phyloP scores from a whole-genome alignment of 129 eudicot genomes.

The Tagetes erecta region DNA sequence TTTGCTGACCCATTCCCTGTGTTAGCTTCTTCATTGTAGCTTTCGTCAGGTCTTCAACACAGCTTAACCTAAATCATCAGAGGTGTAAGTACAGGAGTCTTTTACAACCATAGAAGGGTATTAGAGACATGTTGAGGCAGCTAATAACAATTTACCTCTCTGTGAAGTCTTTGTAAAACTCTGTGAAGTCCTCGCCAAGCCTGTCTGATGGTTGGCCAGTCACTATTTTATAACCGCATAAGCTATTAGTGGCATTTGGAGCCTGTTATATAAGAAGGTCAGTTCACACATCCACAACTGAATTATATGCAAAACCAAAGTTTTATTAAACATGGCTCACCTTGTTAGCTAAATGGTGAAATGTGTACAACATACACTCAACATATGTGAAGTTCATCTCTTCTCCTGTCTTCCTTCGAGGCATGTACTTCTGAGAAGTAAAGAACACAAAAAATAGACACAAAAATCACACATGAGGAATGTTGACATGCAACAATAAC shows the following conservation, averaged over 20 bases:
- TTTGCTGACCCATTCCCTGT: constrained; percentile 86
- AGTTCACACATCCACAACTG: constrained; percentile 5
- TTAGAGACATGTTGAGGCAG: background rate
- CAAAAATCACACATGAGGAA: background rate
- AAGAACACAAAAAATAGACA: background rate
- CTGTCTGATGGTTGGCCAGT: constrained; percentile 98
- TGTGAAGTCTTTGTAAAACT: constrained; percentile 72
- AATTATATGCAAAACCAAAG: background rate
- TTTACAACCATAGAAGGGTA: constrained; percentile 14
- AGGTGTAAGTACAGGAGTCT: constrained; percentile 16
- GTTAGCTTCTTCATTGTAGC: constrained; percentile 78
- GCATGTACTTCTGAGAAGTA: constrained; percentile 76
- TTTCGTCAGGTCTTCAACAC: constrained; percentile 82
- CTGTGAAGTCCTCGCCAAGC: constrained; percentile 96
- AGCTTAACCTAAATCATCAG: constrained; percentile 49
- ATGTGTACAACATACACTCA: constrained; percentile 82
- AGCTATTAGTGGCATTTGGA: constrained; percentile 89
- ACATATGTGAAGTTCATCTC: constrained; percentile 91
- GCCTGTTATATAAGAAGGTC: constrained; percentile 50
- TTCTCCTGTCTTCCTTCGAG: constrained; percentile 77
- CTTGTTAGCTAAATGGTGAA: constrained; percentile 90
- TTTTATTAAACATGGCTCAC: constrained; percentile 29
- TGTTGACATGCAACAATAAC: background rate
- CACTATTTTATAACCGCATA: constrained; percentile 90
- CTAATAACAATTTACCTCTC: constrained; percentile 61